Conservation (phyloP, 306 rosid genomes). For the Begonia loranthoides region DNA sequence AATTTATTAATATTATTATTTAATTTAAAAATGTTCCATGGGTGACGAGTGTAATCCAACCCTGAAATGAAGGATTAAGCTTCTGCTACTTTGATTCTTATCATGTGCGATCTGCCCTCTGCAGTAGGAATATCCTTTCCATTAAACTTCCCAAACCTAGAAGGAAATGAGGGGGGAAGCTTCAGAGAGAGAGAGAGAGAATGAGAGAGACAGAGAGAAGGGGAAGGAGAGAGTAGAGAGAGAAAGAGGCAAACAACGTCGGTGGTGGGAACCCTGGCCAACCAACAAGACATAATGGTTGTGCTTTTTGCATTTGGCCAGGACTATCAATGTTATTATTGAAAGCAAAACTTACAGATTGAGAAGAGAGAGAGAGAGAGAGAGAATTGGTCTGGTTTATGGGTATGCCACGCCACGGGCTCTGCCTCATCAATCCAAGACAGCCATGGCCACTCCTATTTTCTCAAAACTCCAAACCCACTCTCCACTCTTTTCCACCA, state of each 20-base stretch:
- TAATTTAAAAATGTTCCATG: too few species aligned
- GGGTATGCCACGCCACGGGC: too few species aligned
- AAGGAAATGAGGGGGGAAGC: neutral
- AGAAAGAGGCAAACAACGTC: slow-evolving; percentile 17
- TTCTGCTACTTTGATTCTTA: too few species aligned
- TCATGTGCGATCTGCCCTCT: too few species aligned
- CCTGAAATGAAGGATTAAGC: too few species aligned
- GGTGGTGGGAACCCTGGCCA: slow-evolving; percentile 32
- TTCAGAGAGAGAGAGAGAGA: neutral
- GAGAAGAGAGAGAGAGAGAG: neutral
- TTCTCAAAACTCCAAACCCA: too few species aligned
- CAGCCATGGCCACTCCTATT: slow-evolving; percentile 29
- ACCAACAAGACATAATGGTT: slow-evolving; percentile 17
- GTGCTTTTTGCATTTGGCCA: neutral
- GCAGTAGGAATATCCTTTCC: too few species aligned
- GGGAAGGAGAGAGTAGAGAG: neutral
- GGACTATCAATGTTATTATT: neutral
- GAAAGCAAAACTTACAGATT: neutral
- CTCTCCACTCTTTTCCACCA: too few species aligned
- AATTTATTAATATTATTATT: too few species aligned
- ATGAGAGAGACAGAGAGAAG: slow-evolving; percentile 1
- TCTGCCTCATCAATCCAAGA: slow-evolving; percentile 26
- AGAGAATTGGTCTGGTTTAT: neutral
- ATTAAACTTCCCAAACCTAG: neutral
- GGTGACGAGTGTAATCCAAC: too few species aligned